Evolutionary conservation across 495 filamentous ascomycete species (phyloP), one percentile per base, ranked within the genome.

Genomic region (Penicillium lividum): DNA sequence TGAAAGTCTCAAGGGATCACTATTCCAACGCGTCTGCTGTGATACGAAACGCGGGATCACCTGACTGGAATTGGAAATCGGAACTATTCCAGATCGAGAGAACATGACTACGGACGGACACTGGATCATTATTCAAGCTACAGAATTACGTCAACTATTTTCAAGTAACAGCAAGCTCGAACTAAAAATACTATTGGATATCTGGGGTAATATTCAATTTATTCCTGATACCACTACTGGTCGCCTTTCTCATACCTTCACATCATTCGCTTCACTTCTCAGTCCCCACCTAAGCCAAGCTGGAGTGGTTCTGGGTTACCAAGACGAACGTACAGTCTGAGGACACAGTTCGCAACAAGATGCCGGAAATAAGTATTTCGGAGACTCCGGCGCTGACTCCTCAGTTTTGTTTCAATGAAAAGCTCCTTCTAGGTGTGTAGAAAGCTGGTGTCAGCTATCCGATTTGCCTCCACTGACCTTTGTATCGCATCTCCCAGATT

Each of bases 381-480:
- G 73, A 79, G 27, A 76, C 78, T 46, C 91, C 92, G 4, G 65
- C 68, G 43, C 78, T 98, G 48, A 93, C 84, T 29, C 92, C 93
- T 16, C 89, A 93, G 70, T 94, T 98, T 66, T 98, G 94, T 71
- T 98, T 98, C 78, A 88, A 92, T 49, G 90, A 93, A 48, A 82
- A 84, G 29, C 82, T 90, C 11, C 79, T 98, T 33, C 82, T 87
- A 91, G 93, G 94, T 92, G 74, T 36, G 66, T 65, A 34, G 30
- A 33, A 28, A n/a, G 3, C 15, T 31, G 25, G 8, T 28, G 13
- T 31, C 42, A 33, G 34, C 15, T 28, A 49, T 8, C 34, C 28
- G 10, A 40, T 13, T 31, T 31, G 11, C 27, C 42, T 44, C 40
- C 28, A 29, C 50, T 55, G 59, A 18, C 63, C 33, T 61, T 61